Base-by-base conservation (phyloP, 2,329 filamentous ascomycete species). In the Chrysoporthe deuterocubensis region DNA sequence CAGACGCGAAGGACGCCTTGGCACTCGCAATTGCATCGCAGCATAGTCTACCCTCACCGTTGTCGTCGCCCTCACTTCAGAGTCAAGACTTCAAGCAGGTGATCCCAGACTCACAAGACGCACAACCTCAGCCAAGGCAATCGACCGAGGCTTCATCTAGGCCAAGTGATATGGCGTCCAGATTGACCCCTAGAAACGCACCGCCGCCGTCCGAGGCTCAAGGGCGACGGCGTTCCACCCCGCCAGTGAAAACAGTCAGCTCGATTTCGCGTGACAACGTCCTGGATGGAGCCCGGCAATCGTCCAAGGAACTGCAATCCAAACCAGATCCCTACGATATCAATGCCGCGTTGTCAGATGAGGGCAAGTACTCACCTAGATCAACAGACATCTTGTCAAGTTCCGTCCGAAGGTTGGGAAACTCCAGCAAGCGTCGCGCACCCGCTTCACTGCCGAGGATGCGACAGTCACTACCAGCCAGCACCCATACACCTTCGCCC, bases 271-370 rank as follows among this genome's bases (percentile, higher is more conserved):
- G 34, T n/a, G 26, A 42, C 13, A 50, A 50, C 37, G 21, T 9
- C 14, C 44, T 32, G 21, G 26, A 57, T 4, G 9, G 14, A n/a
- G 7, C 6, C 13, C 40, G n/a, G 18, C 48, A 21, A 11, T 26
- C 18, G 14, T 42, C 42, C 18, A 34, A 40, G 8, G 6, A 46
- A 5, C n/a, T 56, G 9, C 59, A 16, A 0, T 64, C 40, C 52
- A 69, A 64, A 16, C 44, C 65, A 14, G 68, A 69, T 42, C 68
- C 68, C 6, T 69, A 69, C n/a, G 68, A 69, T 32, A 67, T 69
- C 40, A 56, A 43, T 16, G 61, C 37, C 40, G 65, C 62, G 26
- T 37, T 69, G 0, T 60, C 62, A 9, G 65, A 65, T 8, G 52
- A 69, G 1, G 62, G 34, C 43, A 34, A 40, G 4, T n/a, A 62